Base-by-base conservation (phyloP, 2,329 filamentous ascomycete species). In the Sclerotinia borealis region DNA sequence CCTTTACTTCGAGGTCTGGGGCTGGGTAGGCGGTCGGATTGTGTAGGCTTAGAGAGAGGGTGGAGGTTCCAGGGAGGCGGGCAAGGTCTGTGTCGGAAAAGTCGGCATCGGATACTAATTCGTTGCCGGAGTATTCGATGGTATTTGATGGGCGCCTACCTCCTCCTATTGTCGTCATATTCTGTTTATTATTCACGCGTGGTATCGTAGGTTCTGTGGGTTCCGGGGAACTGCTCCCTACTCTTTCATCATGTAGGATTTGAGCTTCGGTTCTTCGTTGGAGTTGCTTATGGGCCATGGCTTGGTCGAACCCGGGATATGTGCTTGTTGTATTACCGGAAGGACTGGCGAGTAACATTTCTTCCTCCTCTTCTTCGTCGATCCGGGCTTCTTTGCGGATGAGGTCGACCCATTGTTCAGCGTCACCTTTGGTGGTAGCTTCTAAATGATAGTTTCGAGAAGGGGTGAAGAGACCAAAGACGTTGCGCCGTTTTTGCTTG, bases 401-500 rank as follows among this genome's bases (percentile, higher is more conserved):
- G 59, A 90, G 77, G 31, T 90, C 82, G 22, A 97, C 90, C 95
- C 95, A 99, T 72, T 90, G 87, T 66, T 90, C 84, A 7, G 91
- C 91, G 66, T 97, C 93, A 64, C 85, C 80, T 58, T 86, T 83
- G 4, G 84, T 88, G 37, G 81, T 75, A 0, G 91, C 92, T 75
- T 96, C 90, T 65, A 99, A 86, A 72, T 97, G 92, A 77, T 89
- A 96, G 77, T 97, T 98, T 68, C 89, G 88, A 19, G 92, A 89
- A 0, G 93, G 90, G 0, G 92, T 93, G 77, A 96, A 99, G 51
- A 98, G 83, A 25, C 91, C 95, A 74, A 99, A 98, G 65, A 97
- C 85, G 74, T 96, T 87, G 59, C 91, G 85, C 64, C 90, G 88
- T 74, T 90, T 93, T 66, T 92, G 87, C 76, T 96, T 96, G 10